These are phyloP conservation scores for Sordariomycetes sp. DNA, from an alignment of 2,329 filamentous ascomycete species.

Conservation along the genomic window DNA sequence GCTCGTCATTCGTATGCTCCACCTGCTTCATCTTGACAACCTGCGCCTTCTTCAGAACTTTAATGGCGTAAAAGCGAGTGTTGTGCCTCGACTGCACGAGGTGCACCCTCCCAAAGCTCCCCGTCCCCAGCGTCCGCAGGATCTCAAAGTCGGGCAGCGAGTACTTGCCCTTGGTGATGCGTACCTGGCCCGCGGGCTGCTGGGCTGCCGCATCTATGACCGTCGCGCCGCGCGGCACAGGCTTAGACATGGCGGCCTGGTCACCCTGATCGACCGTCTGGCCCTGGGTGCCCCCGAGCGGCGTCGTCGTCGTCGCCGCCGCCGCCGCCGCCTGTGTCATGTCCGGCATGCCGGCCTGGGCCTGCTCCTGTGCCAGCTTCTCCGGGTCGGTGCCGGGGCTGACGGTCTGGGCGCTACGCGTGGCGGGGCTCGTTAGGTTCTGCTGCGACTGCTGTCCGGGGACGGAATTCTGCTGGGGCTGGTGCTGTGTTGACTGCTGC, in stretches of 20 bases:
- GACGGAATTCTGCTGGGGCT: neutral
- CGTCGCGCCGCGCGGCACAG: neutral
- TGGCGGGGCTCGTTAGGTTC: constrained; percentile 1
- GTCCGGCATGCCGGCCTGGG: neutral
- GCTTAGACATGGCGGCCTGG: constrained; percentile 5
- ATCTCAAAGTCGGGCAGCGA: constrained; percentile 83
- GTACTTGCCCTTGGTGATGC: constrained; percentile 95
- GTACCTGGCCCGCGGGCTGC: constrained; percentile 18
- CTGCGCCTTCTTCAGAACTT: constrained; percentile 96
- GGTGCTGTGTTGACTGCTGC: constrained; percentile 7
- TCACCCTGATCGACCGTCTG: neutral
- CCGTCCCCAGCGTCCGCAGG: constrained; percentile 83
- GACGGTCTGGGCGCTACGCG: constrained; percentile 10
- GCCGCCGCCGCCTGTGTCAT: neutral
- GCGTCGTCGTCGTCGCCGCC: no score
- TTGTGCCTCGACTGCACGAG: constrained; percentile 97
- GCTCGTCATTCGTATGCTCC: constrained; percentile 97
- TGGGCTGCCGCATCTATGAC: neutral
- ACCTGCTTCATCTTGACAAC: constrained; percentile 99
- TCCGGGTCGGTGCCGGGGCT: constrained; percentile 23
- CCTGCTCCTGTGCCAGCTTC: constrained; percentile 22
- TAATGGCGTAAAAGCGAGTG: constrained; percentile 94
- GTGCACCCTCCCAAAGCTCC: constrained; percentile 93
- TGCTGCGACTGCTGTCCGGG: constrained; percentile 1
- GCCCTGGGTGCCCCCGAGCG: neutral